Evolutionary conservation across 2,329 filamentous ascomycete species (phyloP), one percentile per base, ranked within the genome.

Genomic region (Hypoxylon sp.): DNA sequence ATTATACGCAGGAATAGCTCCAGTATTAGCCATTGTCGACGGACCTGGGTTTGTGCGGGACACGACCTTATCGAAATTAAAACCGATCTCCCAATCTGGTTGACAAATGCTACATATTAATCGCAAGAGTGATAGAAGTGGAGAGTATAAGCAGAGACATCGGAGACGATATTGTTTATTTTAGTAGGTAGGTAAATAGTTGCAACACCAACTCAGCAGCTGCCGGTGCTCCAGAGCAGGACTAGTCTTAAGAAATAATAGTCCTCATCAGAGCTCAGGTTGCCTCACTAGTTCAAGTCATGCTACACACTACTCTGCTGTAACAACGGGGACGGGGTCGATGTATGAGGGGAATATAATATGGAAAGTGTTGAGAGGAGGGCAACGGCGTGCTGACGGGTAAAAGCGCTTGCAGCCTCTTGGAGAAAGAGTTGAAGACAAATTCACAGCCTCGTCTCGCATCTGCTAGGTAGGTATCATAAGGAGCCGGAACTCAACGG

Each of bases 11-110:
- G 54, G 65, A 66, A 67, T 46, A 43, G 19, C 19, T 19, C 32
- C 32, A 37, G 32, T 37, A 37, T 37, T 59, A 62, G 55, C 53
- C 64, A 68, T 52, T 19, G 65, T 65, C 10, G 41, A 6, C 17
- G 13, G 44, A 17, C 68, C 49, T 64, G 68, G 62, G 48, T 53
- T 48, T 54, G 59, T 19, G 39, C 68, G 68, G 68, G 62, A 70
- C 59, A 65, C 54, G 62, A 65, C 62, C 68, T 70, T 70, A 71
- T 71, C 67, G 67, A 71, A 70, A 71, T 71, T 68, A 71, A 64
- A 71, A 62, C 65, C 60, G 66, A 70, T 70, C 68, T 64, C 64
- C 67, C 48, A 64, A 64, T 64, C 65, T 60, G 60, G 61, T 57
- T 65, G 67, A 68, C 65, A 58, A 69, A 68, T 71, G 64, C 61